Conservation (phyloP, 2,329 filamentous ascomycete genomes). For the Claviceps sp. region DNA sequence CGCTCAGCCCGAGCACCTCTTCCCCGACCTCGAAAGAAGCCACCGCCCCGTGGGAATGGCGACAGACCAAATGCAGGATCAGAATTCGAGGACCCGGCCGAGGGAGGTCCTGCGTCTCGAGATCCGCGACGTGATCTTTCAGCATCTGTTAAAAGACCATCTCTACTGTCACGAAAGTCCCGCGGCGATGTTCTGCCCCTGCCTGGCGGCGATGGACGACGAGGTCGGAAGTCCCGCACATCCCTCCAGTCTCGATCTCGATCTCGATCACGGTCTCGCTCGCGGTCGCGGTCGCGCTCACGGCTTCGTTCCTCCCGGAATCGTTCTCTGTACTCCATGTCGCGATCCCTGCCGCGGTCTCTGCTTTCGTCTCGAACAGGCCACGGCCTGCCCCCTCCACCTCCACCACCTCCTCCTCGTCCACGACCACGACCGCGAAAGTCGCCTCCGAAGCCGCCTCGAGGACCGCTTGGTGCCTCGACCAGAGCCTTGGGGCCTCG, state of each 20-base stretch:
- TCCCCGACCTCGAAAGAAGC: conserved; percentile 40
- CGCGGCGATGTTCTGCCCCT: conserved; percentile 53
- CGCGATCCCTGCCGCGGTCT: conserved; percentile 29
- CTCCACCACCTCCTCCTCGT: conserved; percentile 36
- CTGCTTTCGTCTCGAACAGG: conserved; percentile 45
- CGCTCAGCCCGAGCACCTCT: conserved; percentile 30
- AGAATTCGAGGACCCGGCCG: conserved; percentile 56
- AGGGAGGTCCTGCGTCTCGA: conserved; percentile 55
- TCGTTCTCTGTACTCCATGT: conserved; percentile 4
- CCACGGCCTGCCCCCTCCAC: conserved; percentile 46
- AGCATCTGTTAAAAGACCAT: conserved; percentile 50
- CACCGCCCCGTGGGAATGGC: conserved; percentile 40
- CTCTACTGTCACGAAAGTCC: conserved; percentile 48
- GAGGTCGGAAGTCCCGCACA: conserved; percentile 23
- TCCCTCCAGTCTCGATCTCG: conserved; percentile 35
- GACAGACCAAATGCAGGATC: conserved; percentile 46
- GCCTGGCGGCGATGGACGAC: conserved; percentile 45
- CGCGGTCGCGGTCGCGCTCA: conserved; percentile 34
- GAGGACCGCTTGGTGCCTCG: conserved; percentile 53
- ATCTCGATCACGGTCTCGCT: conserved; percentile 40
- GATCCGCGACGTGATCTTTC: conserved; percentile 55
- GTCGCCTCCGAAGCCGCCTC: conserved; percentile 53
- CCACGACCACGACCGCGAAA: conserved; percentile 36
- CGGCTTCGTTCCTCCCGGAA: conserved; percentile 25
- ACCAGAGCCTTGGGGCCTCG: conserved; percentile 69